A percentile compares a stretch with the other conserved stretches of the same genome.
Evolutionary conservation across 208 protist species (phyloP).

Genomic region (Trypanosoma lewisi): DNA sequence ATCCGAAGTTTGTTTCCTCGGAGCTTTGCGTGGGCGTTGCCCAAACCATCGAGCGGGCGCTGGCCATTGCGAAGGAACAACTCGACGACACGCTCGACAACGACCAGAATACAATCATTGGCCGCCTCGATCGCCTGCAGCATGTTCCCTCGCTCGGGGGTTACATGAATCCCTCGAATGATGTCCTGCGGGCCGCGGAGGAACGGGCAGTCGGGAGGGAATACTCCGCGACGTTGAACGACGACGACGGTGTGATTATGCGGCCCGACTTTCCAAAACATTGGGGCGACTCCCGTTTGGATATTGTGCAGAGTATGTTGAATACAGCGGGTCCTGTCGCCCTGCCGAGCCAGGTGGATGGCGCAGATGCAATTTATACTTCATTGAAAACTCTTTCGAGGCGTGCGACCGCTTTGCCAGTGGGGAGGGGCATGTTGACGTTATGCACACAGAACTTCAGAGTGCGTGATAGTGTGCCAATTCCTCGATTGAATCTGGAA

Average conservation of each 20-base stretch:
- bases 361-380: conserved; percentile 44
- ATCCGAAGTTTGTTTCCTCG: conserved; percentile 30
- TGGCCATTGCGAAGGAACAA: conserved; percentile 45
- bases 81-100: conserved; percentile 41
- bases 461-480: conserved; percentile 75
- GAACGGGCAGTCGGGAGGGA: conserved; percentile 49
- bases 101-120: conserved; percentile 55
- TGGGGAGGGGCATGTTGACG: conserved; percentile 82
- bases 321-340: conserved; percentile 70
- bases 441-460: conserved; percentile 82
- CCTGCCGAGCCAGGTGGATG: conserved; percentile 48
- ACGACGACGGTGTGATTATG: conserved; percentile 83
- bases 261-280: conserved; percentile 65
- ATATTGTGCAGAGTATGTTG: conserved; percentile 68
- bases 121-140: conserved; percentile 51
- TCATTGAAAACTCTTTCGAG: conserved; percentile 46
- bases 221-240: conserved; percentile 41
- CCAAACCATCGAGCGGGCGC: conserved; percentile 51
- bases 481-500: conserved; percentile 62
- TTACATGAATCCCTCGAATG: conserved; percentile 30
- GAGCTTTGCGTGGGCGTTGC: conserved; percentile 48
- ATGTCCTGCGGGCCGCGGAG: conserved; percentile 62
- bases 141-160: not conserved
- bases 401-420: conserved; percentile 50
- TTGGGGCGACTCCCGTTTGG: conserved; percentile 68